phyloP scores from a whole-genome alignment of 2,329 filamentous ascomycete genomes.

The Trichoderma aggressivum region DNA sequence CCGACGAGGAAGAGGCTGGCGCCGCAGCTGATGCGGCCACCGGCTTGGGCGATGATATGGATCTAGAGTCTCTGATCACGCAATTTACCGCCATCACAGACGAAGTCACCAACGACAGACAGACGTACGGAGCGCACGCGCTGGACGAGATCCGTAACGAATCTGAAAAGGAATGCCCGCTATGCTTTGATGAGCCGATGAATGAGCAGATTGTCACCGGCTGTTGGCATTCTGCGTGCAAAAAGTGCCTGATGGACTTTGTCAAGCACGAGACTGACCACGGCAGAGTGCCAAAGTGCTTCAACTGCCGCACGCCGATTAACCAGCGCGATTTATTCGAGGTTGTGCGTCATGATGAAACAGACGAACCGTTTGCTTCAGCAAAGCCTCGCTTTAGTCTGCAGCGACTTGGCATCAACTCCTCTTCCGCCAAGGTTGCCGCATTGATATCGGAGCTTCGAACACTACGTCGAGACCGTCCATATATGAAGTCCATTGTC shows the following conservation, averaged over 20 bases:
- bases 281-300: conserved; percentile 74
- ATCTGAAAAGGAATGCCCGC: conserved; percentile 82
- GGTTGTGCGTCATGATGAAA: conserved; percentile 74
- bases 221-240: conserved; percentile 97
- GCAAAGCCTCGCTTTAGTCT: conserved; percentile 54
- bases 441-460: conserved; percentile 74
- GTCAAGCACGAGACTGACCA: conserved; percentile 83
- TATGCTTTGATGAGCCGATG: conserved; percentile 96
- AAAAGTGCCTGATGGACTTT: conserved; percentile 84
- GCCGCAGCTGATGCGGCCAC: conserved; percentile 70
- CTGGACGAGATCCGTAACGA: conserved; percentile 90
- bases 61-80: conserved; percentile 79
- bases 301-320: conserved; percentile 83
- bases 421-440: conserved; percentile 85
- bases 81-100: conserved; percentile 72
- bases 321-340: conserved; percentile 86
- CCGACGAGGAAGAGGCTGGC: conserved; percentile 82
- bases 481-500: conserved; percentile 78
- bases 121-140: conserved; percentile 75
- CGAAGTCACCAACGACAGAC: conserved; percentile 58
- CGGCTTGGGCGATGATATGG: conserved; percentile 92
- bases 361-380: conserved; percentile 41
- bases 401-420: conserved; percentile 57
- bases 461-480: conserved; percentile 60
- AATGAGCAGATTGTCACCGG: conserved; percentile 89